A percentile compares a stretch with the other conserved stretches of the same genome.
These are phyloP conservation scores for Hamigera avellanea DNA, from an alignment of 495 filamentous ascomycete species.

Conservation along the genomic window DNA sequence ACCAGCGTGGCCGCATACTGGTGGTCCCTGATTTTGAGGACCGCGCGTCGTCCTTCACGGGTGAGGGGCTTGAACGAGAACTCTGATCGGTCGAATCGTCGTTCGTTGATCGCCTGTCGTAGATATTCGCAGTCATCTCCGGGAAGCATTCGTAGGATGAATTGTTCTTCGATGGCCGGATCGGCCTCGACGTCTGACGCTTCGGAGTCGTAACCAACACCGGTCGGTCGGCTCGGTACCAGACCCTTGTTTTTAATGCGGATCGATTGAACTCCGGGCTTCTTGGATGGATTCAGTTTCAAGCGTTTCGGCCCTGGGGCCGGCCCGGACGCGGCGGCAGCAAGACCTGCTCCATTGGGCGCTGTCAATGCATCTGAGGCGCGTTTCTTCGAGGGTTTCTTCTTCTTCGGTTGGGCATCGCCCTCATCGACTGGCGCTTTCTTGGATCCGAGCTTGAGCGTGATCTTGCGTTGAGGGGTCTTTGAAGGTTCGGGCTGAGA, in stretches of 20 bases:
- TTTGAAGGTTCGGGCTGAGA: constrained; percentile 17
- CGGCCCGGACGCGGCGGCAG: constrained; percentile 2
- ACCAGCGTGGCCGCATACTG: constrained; percentile 74
- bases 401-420: constrained; percentile 30
- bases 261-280: constrained; percentile 33
- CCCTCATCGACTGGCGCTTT: constrained; percentile 21
- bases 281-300: constrained; percentile 33
- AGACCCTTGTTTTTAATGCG: constrained; percentile 50
- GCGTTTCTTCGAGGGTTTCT: constrained; percentile 37
- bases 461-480: constrained; percentile 32
- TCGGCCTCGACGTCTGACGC: constrained; percentile 81
- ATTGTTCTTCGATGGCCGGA: constrained; percentile 75
- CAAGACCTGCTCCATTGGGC: constrained; percentile 13
- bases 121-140: constrained; percentile 78
- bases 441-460: constrained; percentile 36
- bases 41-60: constrained; percentile 58
- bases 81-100: constrained; percentile 55
- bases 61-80: constrained; percentile 71
- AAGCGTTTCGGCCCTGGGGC: constrained; percentile 29
- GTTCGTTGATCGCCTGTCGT: constrained; percentile 55
- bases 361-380: constrained; percentile 11
- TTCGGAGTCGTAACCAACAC: constrained; percentile 95
- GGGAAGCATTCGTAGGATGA: constrained; percentile 79
- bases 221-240: constrained; percentile 49
- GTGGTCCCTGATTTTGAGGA: constrained; percentile 55